Percentiles rank a stretch among this genome's conserved stretches.
Conservation (phyloP, 345 rosid genomes). For the Heritiera littoralis region DNA sequence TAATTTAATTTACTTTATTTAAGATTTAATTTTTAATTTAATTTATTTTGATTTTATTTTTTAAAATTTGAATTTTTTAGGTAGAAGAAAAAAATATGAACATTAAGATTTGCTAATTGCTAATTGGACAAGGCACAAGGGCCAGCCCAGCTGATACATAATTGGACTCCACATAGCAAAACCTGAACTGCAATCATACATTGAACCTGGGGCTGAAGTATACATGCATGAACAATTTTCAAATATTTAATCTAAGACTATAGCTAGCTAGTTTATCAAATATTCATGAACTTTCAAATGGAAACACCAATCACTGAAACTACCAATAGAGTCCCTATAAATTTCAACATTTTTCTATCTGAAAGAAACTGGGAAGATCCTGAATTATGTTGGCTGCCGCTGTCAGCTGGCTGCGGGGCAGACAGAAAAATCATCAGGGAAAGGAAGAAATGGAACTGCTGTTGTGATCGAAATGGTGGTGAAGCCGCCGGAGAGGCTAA, state of each 20-base stretch:
- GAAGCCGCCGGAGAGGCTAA: not conserved
- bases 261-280: not conserved
- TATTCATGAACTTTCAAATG: not conserved
- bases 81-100: too few species aligned
- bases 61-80: too few species aligned
- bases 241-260: not conserved
- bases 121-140: too few species aligned
- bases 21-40: too few species aligned
- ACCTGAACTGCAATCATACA: too few species aligned
- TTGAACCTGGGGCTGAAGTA: too few species aligned
- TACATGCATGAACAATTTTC: too few species aligned
- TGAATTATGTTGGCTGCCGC: slow-evolving; percentile 8
- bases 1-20: too few species aligned
- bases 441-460: not conserved
- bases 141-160: too few species aligned
- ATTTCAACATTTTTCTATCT: not conserved
- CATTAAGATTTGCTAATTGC: too few species aligned
- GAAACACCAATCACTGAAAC: not conserved
- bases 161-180: too few species aligned
- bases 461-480: slow-evolving; percentile 19
- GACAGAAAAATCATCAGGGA: not conserved
- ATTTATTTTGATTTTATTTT: too few species aligned
- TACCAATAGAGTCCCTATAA: not conserved
- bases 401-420: slow-evolving; percentile 23
- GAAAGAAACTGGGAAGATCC: slow-evolving; percentile 11